These are phyloP conservation scores for Hydrangea macrophylla DNA, from an alignment of 148 eudicot species.

Conservation along the genomic window DNA sequence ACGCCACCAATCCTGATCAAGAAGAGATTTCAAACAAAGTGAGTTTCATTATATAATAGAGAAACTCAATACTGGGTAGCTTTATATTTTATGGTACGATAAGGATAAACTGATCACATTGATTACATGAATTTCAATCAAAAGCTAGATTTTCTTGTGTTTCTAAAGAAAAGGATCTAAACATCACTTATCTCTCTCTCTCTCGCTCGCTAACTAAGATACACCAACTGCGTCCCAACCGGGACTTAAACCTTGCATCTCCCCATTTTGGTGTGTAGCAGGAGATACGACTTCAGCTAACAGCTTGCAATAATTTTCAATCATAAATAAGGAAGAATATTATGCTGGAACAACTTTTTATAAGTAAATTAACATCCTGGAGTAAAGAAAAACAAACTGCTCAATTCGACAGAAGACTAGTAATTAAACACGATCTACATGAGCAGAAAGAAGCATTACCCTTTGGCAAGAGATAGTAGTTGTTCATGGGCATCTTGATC, in stretches of 20 bases:
- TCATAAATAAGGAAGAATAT: neutral
- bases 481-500: slow-evolving; percentile 63
- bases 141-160: neutral
- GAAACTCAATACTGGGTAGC: neutral
- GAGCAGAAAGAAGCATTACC: slow-evolving; percentile 36
- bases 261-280: no score
- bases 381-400: neutral
- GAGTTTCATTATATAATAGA: neutral
- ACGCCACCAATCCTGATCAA: slow-evolving; percentile 75
- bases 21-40: slow-evolving; percentile 7
- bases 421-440: neutral
- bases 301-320: no score
- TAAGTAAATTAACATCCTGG: no score
- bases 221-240: no score
- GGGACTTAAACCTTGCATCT: no score
- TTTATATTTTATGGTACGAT: neutral
- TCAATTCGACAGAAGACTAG: neutral
- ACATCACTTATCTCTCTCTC: no score
- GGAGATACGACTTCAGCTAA: no score
- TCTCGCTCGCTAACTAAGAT: no score
- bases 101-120: no score
- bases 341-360: neutral
- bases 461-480: slow-evolving; percentile 71
- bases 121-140: no score
- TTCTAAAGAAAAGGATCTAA: neutral